Percentiles rank a stretch among this genome's conserved stretches.
These are phyloP conservation scores for Lasiodiplodia sp. DNA, from an alignment of 2,329 filamentous ascomycete genomes.

Conservation along the genomic window DNA sequence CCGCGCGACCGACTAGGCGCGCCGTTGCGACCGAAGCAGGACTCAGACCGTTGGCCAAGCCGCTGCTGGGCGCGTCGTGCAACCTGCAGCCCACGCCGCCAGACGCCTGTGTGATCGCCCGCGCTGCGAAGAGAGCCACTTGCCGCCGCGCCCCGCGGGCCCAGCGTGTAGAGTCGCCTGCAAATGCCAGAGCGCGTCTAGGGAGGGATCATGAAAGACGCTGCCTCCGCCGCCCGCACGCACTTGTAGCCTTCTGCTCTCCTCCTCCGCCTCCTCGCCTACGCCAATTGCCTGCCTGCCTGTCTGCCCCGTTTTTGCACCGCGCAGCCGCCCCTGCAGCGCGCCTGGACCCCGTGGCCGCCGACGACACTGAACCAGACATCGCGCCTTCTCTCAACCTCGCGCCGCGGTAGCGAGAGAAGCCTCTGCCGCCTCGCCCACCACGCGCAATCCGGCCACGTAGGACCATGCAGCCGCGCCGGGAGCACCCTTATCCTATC, in stretches of 20 bases:
- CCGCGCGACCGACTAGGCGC: not conserved
- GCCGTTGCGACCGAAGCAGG: slow-evolving; percentile 11
- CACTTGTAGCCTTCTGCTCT: not conserved
- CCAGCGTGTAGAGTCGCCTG: slow-evolving; percentile 18
- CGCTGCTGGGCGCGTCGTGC: slow-evolving; percentile 5
- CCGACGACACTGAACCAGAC: slow-evolving; percentile 16
- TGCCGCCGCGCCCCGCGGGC: slow-evolving; percentile 17
- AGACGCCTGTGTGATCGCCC: slow-evolving; percentile 21
- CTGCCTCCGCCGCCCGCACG: slow-evolving; percentile 1
- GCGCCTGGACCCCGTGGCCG: slow-evolving; percentile 9
- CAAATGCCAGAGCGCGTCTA: slow-evolving; percentile 18
- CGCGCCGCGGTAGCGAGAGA: slow-evolving; percentile 16
- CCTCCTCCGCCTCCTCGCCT: slow-evolving; percentile 1
- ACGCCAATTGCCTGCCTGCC: slow-evolving; percentile 6
- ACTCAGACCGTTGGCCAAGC: slow-evolving; percentile 17
- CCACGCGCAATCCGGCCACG: slow-evolving; percentile 16
- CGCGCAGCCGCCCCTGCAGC: slow-evolving; percentile 8
- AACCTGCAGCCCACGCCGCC: slow-evolving; percentile 18
- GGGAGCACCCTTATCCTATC: slow-evolving; percentile 27
- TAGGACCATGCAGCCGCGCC: slow-evolving; percentile 27
- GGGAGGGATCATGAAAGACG: slow-evolving; percentile 17
- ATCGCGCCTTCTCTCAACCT: slow-evolving; percentile 4
- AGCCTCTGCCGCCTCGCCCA: slow-evolving; percentile 10
- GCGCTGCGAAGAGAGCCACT: slow-evolving; percentile 19
- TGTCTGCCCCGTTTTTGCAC: slow-evolving; percentile 12